Base-by-base conservation (phyloP, 495 filamentous ascomycete species). In the Pyrenula aspistea region DNA sequence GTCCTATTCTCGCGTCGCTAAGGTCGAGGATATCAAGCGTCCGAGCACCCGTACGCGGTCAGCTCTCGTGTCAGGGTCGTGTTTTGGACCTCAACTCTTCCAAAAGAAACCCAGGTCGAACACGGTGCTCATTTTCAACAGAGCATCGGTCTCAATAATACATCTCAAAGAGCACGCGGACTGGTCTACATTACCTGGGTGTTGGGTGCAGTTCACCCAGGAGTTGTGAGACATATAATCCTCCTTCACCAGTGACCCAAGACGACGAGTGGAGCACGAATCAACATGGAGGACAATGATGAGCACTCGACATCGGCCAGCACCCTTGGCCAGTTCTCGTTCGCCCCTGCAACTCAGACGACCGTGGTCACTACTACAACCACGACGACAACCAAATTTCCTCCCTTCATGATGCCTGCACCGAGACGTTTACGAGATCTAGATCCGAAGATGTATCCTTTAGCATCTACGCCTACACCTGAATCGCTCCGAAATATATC, bases 301-400 rank as follows among this genome's bases (percentile, higher is more conserved):
- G 61, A 52, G 42, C 66, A 63, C 55, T 60, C 54, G 55, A 58
- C 63, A 20, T 59, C 64, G 21, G 62, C 48, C 48, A 61, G 60
- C 53, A 75, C 72, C 42, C 62, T 87, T 55, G 86, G 78, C 11
- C 82, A 85, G 62, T 79, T 89, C 56, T 85, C 83, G 12, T 85
- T 83, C 65, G 84, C 81, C 56, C 85, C 85, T 24, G 80, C 86
- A 15, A 89, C 86, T 22, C 78, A 83, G 64, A 87, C 85, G 21
- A 88, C 85, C 1, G 82, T 88, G 10, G 84, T 96, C 59, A 97
- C 91, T 2, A 96, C 93, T 0, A 97, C 92, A 0, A 97, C 91
- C 0, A 95, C 89, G 1, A 96, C 92, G 0, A 96, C 93, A 21
- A 85, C 89, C 31, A 83, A 83, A 2, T 92, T 93, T 58, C 91